Percentiles rank a stretch among this genome's conserved stretches.
Conservation (phyloP, 805 yeast genomes). For the Candida taoyuanica region DNA sequence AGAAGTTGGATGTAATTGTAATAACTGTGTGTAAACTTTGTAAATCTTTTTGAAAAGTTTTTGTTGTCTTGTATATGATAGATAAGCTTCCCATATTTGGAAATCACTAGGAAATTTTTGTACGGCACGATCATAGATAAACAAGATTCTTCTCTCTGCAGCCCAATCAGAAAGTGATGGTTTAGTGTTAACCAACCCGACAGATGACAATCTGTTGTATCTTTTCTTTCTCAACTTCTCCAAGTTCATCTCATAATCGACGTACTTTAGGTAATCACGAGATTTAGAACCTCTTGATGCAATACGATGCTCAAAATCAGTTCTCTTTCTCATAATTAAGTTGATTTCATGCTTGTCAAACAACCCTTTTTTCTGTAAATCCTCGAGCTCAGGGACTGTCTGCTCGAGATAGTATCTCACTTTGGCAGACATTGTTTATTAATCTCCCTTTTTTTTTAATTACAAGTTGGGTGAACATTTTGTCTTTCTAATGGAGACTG, state of each 20-base stretch:
- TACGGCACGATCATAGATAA: constrained; percentile 79
- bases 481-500: too few species aligned
- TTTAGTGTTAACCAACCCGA: constrained; percentile 49
- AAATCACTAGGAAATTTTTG: constrained; percentile 74
- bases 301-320: constrained; percentile 91
- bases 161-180: constrained; percentile 84
- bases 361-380: constrained; percentile 71
- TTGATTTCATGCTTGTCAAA: constrained; percentile 81
- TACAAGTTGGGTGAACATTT: too few species aligned
- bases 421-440: constrained; percentile 29
- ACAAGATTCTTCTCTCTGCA: constrained; percentile 72
- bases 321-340: constrained; percentile 84
- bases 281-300: constrained; percentile 78
- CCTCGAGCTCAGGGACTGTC: constrained; percentile 90
- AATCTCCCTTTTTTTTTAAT: not conserved
- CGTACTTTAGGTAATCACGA: constrained; percentile 72
- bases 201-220: constrained; percentile 52
- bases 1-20: constrained; percentile 88
- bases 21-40: constrained; percentile 68
- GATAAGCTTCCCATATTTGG: constrained; percentile 72
- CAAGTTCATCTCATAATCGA: constrained; percentile 73
- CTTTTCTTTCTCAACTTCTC: constrained; percentile 76
- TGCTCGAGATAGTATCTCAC: constrained; percentile 55
- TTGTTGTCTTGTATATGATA: constrained; percentile 60
- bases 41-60: constrained; percentile 71